A percentile compares a stretch with the other conserved stretches of the same genome.
These are phyloP conservation scores for Dendrobium officinale DNA, from an alignment of 106 monocot species.

Conservation along the genomic window DNA sequence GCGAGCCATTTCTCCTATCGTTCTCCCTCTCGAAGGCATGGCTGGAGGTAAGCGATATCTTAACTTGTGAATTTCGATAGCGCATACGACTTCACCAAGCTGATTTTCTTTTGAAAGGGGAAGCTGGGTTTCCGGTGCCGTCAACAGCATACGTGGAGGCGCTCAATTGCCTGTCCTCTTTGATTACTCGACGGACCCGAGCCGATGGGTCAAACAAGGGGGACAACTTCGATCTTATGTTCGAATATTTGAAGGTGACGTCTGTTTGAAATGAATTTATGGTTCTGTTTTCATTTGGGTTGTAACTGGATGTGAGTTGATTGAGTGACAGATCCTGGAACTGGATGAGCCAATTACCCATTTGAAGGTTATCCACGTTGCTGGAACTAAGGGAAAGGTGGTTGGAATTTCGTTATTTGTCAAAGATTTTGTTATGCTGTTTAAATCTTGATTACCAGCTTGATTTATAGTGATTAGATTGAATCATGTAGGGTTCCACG, in stretches of 20 bases:
- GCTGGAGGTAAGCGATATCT: neutral
- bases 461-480: neutral
- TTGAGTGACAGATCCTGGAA: conserved; percentile 56
- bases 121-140: neutral
- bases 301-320: neutral
- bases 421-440: neutral
- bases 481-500: conserved; percentile 64
- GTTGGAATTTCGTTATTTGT: neutral
- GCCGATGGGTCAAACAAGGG: conserved; percentile 57
- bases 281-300: conserved; percentile 4
- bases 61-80: neutral
- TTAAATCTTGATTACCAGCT: neutral
- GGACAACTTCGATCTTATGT: conserved; percentile 63
- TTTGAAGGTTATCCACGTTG: conserved; percentile 87
- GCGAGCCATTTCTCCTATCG: neutral
- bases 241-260: conserved; percentile 62
- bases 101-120: neutral
- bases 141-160: conserved; percentile 61
- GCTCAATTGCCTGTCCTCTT: conserved; percentile 62
- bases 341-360: conserved; percentile 47
- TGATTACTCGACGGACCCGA: conserved; percentile 61
- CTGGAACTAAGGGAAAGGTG: conserved; percentile 96
- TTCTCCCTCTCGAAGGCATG: conserved; percentile 6
- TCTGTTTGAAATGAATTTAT: neutral
- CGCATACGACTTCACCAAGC: neutral